These are phyloP conservation scores for Fraxinus americana DNA, from an alignment of 257 asterid species.

Conservation along the genomic window DNA sequence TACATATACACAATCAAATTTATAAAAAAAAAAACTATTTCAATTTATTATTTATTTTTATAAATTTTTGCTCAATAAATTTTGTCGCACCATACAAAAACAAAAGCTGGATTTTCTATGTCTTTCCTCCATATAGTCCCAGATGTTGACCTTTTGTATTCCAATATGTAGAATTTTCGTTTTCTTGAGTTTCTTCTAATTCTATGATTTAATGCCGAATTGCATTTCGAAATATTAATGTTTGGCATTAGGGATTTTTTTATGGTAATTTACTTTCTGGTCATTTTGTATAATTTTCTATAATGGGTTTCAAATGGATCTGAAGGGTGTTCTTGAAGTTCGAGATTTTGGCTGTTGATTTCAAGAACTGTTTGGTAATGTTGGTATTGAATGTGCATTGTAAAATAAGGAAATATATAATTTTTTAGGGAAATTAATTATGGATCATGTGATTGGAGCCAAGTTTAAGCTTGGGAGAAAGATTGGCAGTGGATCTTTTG, in stretches of 20 bases:
- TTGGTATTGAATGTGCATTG: conserved; percentile 26
- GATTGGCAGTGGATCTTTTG: conserved; percentile 98
- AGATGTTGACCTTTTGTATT: conserved; percentile 37
- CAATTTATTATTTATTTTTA: neutral
- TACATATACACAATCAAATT: neutral
- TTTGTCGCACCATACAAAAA: conserved; percentile 15
- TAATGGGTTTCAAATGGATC: conserved; percentile 33
- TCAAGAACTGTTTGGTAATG: conserved; percentile 14
- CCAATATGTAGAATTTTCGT: conserved; percentile 17
- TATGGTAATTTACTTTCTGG: conserved; percentile 17
- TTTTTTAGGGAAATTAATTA: conserved; percentile 35
- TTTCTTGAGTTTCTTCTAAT: conserved; percentile 15
- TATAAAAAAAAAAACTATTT: conserved; percentile 11
- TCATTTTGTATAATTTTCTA: conserved; percentile 9
- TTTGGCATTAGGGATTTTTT: conserved; percentile 20
- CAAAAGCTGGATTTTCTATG: conserved; percentile 28
- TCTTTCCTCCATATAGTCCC: conserved; percentile 19
- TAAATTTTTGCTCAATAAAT: conserved; percentile 3
- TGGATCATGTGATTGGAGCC: conserved; percentile 91
- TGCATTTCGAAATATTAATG: conserved; percentile 19
- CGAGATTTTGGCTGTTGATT: conserved; percentile 27
- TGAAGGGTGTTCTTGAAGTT: conserved; percentile 29
- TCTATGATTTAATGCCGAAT: conserved; percentile 20
- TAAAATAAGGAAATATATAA: neutral
- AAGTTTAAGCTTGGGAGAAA: conserved; percentile 95